These are phyloP conservation scores for Colletotrichum neosansevieriae DNA, from an alignment of 2,329 filamentous ascomycete species.

Conservation along the genomic window DNA sequence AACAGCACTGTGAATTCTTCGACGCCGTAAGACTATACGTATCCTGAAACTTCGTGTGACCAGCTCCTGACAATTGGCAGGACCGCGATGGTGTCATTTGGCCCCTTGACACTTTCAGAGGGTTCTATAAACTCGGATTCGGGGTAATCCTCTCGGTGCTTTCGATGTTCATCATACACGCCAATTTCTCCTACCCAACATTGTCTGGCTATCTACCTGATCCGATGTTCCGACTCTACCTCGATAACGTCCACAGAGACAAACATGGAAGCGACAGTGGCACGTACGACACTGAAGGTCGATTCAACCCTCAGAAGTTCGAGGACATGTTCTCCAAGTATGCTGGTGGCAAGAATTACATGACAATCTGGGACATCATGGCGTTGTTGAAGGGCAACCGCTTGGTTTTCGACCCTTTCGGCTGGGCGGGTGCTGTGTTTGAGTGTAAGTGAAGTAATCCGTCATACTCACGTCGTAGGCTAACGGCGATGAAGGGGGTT, in stretches of 20 bases:
- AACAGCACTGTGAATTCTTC: slow-evolving; percentile 57
- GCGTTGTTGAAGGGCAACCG: slow-evolving; percentile 55
- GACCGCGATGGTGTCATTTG: slow-evolving; percentile 55
- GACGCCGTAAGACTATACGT: slow-evolving; percentile 45
- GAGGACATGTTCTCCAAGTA: slow-evolving; percentile 65
- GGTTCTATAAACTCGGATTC: slow-evolving; percentile 56
- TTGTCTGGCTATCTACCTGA: slow-evolving; percentile 52
- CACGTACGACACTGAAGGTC: slow-evolving; percentile 61
- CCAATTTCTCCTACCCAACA: slow-evolving; percentile 60
- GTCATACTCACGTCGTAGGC: neutral
- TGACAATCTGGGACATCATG: slow-evolving; percentile 53
- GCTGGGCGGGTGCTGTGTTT: slow-evolving; percentile 44
- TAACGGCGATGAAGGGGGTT: slow-evolving; percentile 38
- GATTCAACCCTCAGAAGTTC: slow-evolving; percentile 62
- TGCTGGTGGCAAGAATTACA: slow-evolving; percentile 52
- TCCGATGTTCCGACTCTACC: slow-evolving; percentile 52
- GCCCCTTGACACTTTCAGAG: slow-evolving; percentile 53
- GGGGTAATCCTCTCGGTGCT: slow-evolving; percentile 53
- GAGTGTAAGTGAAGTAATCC: slow-evolving; percentile 43
- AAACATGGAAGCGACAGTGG: slow-evolving; percentile 61
- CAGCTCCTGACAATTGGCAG: neutral
- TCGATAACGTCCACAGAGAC: slow-evolving; percentile 54
- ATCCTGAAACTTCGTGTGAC: too few relatives aligned
- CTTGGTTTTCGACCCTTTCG: slow-evolving; percentile 56
- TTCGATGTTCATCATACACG: slow-evolving; percentile 54